Percentiles rank a stretch among this genome's conserved stretches.
phyloP scores from a whole-genome alignment of 176 grass and related monocot species.

The Elaeis guineensis region DNA sequence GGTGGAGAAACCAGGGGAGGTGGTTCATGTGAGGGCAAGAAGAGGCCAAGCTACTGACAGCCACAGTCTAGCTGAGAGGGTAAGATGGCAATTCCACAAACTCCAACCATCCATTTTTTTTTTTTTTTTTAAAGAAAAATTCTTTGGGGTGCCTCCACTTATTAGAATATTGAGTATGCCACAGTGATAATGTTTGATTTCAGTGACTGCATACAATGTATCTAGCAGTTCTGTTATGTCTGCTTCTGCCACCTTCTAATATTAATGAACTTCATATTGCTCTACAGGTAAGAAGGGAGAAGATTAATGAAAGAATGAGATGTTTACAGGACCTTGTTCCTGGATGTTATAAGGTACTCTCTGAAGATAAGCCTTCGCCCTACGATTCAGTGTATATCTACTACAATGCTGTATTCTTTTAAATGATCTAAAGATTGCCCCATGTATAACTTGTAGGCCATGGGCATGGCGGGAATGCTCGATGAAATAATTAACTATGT shows the following conservation, averaged over 20 bases:
- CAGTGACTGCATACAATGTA: neutral
- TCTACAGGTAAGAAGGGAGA: conserved; percentile 12
- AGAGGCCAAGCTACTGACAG: conserved; percentile 25
- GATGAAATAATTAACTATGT: conserved; percentile 30
- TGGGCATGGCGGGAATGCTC: conserved; percentile 17
- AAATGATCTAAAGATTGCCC: neutral
- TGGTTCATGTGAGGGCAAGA: conserved; percentile 28
- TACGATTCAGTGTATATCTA: too few species aligned
- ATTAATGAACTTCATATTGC: too few species aligned
- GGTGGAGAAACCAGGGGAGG: conserved; percentile 20
- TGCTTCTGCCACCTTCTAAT: too few species aligned
- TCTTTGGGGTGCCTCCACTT: neutral
- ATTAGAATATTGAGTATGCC: neutral
- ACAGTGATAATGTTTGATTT: neutral
- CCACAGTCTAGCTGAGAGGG: conserved; percentile 28
- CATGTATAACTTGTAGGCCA: neutral
- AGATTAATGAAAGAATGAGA: conserved; percentile 27
- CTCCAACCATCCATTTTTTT: too few species aligned
- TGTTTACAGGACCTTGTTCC: conserved; percentile 24
- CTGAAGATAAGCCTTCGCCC: too few species aligned
- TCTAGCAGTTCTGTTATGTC: too few species aligned
- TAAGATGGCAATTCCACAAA: neutral
- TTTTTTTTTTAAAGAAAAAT: too few species aligned
- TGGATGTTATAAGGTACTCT: conserved; percentile 21
- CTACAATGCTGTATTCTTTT: neutral